Evolutionary conservation across 2,329 filamentous ascomycete genomes (phyloP).

Genomic region (Aulographum hederae): DNA sequence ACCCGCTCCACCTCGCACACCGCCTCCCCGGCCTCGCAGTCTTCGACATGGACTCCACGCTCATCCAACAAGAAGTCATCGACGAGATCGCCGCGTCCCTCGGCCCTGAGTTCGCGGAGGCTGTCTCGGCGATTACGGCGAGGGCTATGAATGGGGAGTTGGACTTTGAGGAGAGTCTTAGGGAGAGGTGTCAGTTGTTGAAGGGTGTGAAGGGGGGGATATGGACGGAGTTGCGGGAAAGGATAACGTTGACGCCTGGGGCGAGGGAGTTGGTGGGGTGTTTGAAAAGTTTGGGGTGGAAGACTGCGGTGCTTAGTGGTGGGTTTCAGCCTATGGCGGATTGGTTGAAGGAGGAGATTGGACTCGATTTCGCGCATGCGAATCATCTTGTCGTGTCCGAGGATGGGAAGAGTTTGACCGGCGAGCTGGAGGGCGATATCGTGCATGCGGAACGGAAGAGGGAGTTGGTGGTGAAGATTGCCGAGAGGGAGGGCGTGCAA

Average conservation of each 20-base stretch:
- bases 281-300: slow-evolving; percentile 62
- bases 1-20: no score
- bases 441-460: slow-evolving; percentile 62
- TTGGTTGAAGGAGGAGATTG: slow-evolving; percentile 67
- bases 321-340: slow-evolving; percentile 79
- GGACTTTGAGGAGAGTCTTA: slow-evolving; percentile 73
- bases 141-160: slow-evolving; percentile 93
- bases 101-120: slow-evolving; percentile 45
- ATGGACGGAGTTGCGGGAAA: slow-evolving; percentile 56
- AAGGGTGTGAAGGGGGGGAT: slow-evolving; percentile 63
- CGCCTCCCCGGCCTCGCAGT: slow-evolving; percentile 82
- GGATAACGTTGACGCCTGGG: slow-evolving; percentile 67
- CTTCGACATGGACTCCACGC: slow-evolving; percentile 97
- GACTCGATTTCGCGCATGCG: slow-evolving; percentile 73
- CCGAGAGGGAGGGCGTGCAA: slow-evolving; percentile 44
- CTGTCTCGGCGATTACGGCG: slow-evolving; percentile 76
- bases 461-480: slow-evolving; percentile 53
- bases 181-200: slow-evolving; percentile 62
- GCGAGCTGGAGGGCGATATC: slow-evolving; percentile 52
- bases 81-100: slow-evolving; percentile 80
- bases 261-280: slow-evolving; percentile 56
- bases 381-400: slow-evolving; percentile 60
- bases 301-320: slow-evolving; percentile 78
- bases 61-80: slow-evolving; percentile 95
- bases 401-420: slow-evolving; percentile 38